Evolutionary conservation across 768 basidiomycete species (phyloP), one percentile per base, ranked within the genome.

Genomic region (Leccinum fibrillosum): DNA sequence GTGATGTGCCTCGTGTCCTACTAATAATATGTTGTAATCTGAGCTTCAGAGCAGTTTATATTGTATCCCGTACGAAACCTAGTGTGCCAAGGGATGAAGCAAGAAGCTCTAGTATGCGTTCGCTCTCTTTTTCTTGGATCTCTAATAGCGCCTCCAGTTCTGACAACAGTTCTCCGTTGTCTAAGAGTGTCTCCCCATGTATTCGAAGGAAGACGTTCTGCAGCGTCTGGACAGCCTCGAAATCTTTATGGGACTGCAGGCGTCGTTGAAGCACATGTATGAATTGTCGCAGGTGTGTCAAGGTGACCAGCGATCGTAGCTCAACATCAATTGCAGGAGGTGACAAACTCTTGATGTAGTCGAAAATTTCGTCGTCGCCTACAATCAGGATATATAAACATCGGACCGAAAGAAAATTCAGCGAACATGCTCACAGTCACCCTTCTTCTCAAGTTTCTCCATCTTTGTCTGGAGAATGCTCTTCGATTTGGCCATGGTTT

Each of bases 271-370:
- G 78, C 0, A 93, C 89, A 57, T 79, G 76, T 49, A 97, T 75
- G 76, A 98, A 98, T 19, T 78, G 70, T 1, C 72, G 75, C 21
- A 95, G 78, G 54, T 82, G 80, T 45, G 85, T 78, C 35, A 90
- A 74, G 3, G 86, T 81, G 28, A 83, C 74, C 54, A 98, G 75
- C 1, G 89, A 88, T 9, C 92, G 90, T 23, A 99, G 76, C 68
- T 98, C 96, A 17, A 97, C 78, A 71, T 99, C 97, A 48, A 94
- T 80, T 0, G 92, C 88, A 15, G 96, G 92, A 0, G 97, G 94
- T 1, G 94, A 91, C 10, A 99, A 80, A 5, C 84, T 81, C 75
- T 98, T 96, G 48, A 88, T 78, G 66, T 90, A 89, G 59, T 76
- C 77, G 78, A 98, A 98, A 74, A 98, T 90, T 1, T 74, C 69